Evolutionary conservation across 345 rosid species (phyloP), one percentile per base, ranked within the genome.

Genomic region (Brassica carinata): DNA sequence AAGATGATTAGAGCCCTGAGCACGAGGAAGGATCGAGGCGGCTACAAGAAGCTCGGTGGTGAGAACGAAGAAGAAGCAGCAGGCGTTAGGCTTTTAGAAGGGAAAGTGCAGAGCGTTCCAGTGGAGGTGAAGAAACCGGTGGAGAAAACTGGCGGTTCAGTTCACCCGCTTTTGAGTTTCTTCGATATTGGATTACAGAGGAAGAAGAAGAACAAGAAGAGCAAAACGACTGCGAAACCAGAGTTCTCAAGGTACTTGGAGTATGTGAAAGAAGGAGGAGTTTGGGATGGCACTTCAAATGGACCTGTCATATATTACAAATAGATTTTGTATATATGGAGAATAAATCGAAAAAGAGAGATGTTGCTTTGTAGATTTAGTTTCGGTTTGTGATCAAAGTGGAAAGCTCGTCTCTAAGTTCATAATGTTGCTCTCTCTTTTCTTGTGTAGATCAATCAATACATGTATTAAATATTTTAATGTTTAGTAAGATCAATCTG

Each of bases 201-300:
- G 26, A 87, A 86, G 84, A 94, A 86, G 91, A 91, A 86, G 91
- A 85, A 76, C 36, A 63, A 64, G 29, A 87, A 85, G 84, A 93
- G 76, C 89, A 85, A 79, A 89, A 63, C 91, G 9, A 89, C 91
- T 5, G 87, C 95, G 0, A 89, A 74, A 69, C 95, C 95, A 1
- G 95, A 94, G 58, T 86, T 87, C 8, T 81, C 88, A 0, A 86
- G 97, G 85, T 94, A 94, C 75, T 34, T 94, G 53, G 86, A 89
- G 81, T 94, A 91, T 55, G 84, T 91, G 7, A 91, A 85, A 79
- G 95, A 94, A 45, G 94, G 90, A 1, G 97, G 97, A 18, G 72
- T 77, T 29, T 93, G 98, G 94, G 92, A 90, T 83, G 17, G 5
- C 1, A 76, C 67, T 18, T 85, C 89, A 8, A 86, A 84, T 73